Evolutionary conservation across 1,284 basidiomycete species (phyloP), one percentile per base, ranked within the genome.

Genomic region (Leccinum olivaceoglutinosum): DNA sequence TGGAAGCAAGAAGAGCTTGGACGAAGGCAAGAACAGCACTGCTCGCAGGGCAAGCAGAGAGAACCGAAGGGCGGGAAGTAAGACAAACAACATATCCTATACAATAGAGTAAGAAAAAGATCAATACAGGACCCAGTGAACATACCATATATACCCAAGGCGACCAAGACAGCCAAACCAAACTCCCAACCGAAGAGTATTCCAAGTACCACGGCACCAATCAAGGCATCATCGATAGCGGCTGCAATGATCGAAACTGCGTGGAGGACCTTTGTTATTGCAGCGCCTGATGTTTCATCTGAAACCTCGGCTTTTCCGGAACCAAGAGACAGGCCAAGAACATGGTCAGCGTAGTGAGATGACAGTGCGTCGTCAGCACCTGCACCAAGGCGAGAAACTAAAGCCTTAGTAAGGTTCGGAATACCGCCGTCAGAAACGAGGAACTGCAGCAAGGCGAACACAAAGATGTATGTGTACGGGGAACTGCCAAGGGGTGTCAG

Each of bases 371-470:
- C 77, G 70, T 91, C 89, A 0, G 89, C 93, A 73, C 88, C 92
- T 77, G 94, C 92, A 85, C 94, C 90, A 34, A 96, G 89, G 2
- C 93, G 92, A 11, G 88, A 83, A 90, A 92, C 90, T 12, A 92
- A 79, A 54, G 79, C 86, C 74, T 90, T 87, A 49, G 84, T 83
- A 59, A 92, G 74, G 51, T 88, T 88, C 21, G 82, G 76, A 41
- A 92, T 73, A n/a, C 91, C 90, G 36, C 90, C 88, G 58, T 80
- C 83, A 41, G 88, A 85, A 73, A 89, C 83, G 44, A 92, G 72
- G 75, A 90, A 88, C 16, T 85, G 81, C 58, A 92, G 71, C 38
- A 76, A 79, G 36, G 85, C 84, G 68, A 91, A 92, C 9, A 76
- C 75, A 53, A 88, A 78, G 6, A 93, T 77, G 66, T 85, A 84